A percentile compares a stretch with the other conserved stretches of the same genome.
Evolutionary conservation across 2,329 filamentous ascomycete species (phyloP).

Genomic region (Plectosphaerella cucumerina): DNA sequence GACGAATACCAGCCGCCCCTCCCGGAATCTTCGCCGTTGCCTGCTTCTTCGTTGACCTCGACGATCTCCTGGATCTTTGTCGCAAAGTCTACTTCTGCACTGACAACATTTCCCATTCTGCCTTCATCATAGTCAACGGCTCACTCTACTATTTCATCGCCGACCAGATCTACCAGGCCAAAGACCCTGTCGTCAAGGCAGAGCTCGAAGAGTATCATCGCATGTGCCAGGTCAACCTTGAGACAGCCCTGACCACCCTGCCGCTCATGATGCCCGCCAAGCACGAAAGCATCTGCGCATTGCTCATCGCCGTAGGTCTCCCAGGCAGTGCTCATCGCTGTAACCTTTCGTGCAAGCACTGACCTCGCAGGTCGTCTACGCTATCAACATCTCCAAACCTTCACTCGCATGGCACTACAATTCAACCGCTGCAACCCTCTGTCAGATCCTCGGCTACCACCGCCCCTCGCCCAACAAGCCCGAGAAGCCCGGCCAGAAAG

Average conservation of each 20-base stretch:
- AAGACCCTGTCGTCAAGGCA: constrained; percentile 22
- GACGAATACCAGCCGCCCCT: constrained; percentile 15
- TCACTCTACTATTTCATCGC: constrained; percentile 47
- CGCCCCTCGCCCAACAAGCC: constrained; percentile 30
- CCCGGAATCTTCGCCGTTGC: constrained; percentile 47
- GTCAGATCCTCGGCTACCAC: constrained; percentile 60
- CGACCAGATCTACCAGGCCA: constrained; percentile 35
- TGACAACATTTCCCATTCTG: constrained; percentile 44
- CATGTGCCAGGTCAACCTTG: constrained; percentile 43
- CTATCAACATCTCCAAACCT: constrained; percentile 58
- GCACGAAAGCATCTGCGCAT: constrained; percentile 50
- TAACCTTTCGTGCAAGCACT: background rate
- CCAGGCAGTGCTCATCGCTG: background rate
- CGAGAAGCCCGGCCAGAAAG: constrained; percentile 21
- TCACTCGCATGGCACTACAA: constrained; percentile 62
- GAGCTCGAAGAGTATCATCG: constrained; percentile 33
- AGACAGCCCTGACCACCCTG: constrained; percentile 46
- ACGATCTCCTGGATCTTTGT: constrained; percentile 46
- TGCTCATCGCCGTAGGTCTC: constrained; percentile 50
- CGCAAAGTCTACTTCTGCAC: constrained; percentile 46
- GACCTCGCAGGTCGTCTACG: constrained; percentile 50
- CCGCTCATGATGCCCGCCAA: constrained; percentile 53
- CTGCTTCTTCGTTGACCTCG: constrained; percentile 43
- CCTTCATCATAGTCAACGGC: constrained; percentile 46
- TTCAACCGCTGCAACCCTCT: constrained; percentile 54